Evolutionary conservation across 2,329 filamentous ascomycete species (phyloP).

Genomic region (Neospermospora avenae): DNA sequence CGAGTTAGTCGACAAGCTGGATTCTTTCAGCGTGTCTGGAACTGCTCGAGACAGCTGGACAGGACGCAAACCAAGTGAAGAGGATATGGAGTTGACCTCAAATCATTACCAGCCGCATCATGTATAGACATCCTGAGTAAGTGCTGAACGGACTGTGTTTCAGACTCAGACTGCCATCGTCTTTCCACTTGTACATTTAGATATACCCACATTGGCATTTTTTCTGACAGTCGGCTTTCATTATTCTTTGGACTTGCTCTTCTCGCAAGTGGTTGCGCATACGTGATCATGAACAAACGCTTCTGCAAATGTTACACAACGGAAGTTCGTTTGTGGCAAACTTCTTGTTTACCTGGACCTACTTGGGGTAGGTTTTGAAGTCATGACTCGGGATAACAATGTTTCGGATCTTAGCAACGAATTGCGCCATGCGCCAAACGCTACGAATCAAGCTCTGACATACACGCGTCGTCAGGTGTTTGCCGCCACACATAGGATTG

Average conservation of each 20-base stretch:
- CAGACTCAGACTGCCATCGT: not conserved
- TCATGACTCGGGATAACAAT: not conserved
- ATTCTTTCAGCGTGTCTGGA: conserved; percentile 17
- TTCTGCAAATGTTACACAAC: not conserved
- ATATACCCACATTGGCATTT: not conserved
- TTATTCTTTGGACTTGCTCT: not conserved
- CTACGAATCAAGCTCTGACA: not conserved
- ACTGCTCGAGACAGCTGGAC: conserved; percentile 21
- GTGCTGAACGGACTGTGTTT: not conserved
- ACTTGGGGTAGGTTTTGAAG: too few species aligned
- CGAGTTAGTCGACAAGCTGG: conserved; percentile 50
- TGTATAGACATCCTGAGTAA: not conserved
- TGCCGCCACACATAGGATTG: not conserved
- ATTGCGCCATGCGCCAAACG: not conserved
- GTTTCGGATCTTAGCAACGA: not conserved
- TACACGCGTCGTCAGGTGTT: not conserved
- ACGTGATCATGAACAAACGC: not conserved
- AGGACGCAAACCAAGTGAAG: conserved; percentile 26
- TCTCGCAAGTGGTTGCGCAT: not conserved
- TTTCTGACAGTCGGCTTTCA: not conserved
- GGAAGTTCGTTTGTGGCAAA: conserved; percentile 4
- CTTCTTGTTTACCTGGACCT: not conserved
- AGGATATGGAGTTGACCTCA: conserved; percentile 18
- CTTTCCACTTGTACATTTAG: not conserved
- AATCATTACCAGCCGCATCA: conserved; percentile 12